Base-by-base conservation (phyloP, 2,329 filamentous ascomycete genomes). In the Aspergillus tubingensis region DNA sequence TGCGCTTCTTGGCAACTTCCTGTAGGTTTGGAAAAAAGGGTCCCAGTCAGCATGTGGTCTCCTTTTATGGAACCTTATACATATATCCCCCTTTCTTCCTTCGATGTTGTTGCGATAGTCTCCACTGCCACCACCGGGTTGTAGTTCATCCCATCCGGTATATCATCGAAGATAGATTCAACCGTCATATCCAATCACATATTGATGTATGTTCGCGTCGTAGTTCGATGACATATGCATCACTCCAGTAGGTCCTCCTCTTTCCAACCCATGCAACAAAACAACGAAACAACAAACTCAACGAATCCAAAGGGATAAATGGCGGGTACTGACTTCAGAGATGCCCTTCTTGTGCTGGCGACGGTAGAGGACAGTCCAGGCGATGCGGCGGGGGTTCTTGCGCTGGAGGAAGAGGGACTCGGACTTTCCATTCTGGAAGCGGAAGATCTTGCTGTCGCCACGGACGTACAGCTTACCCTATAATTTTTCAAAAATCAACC, bases 341-440 rank as follows among this genome's bases (percentile, higher is more conserved):
- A 98, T 96, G 90, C 95, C 95, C 92, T 99, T 99, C 88, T 93
- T 95, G 90, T 97, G 94, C 86, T 96, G 91, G 84, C 94, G 91
- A 82, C 95, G 90, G 91, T 91, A 99, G 70, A 99, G 91, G 76
- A 93, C 89, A 72, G 95, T 99, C 95, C 95, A 99, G 74, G 94
- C 89, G 83, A 99, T 98, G 81, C 94, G 92, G 83, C 95, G 94
- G 81, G 95, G 95, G 89, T 99, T 99, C 92, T 99, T 99, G 88
- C 95, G 94, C 88, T 99, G 95, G 75, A 98, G 91, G 89, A 99
- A 99, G 73, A 99, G 91, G 73, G 92, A 96, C 86, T 99, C 95
- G 84, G 92, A 94, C 87, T 99, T 99, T 86, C 95, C 92, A 85
- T 96, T 97, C 85, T 96, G 92, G 91, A 99, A 99, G 81, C 95